Percentiles rank a stretch among this genome's conserved stretches.
Conservation (phyloP, 169 alveolate genomes). For the Theileria annulata region DNA sequence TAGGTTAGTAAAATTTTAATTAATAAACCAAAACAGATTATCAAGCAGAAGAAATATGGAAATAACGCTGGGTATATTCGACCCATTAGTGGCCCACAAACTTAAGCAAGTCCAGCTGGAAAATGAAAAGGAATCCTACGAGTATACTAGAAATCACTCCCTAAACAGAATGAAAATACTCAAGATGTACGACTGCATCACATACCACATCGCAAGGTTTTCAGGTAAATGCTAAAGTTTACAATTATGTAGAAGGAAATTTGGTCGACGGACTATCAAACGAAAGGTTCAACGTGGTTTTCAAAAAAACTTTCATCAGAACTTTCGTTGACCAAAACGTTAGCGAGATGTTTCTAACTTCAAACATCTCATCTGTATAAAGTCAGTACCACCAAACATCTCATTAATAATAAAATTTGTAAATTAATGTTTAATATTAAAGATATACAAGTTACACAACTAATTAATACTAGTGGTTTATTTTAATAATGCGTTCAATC, state of each 20-base stretch:
- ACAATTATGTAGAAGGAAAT: conserved; percentile 27
- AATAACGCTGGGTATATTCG: conserved; percentile 68
- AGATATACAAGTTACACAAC: neutral
- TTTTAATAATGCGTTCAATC: neutral
- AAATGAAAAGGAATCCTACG: conserved; percentile 44
- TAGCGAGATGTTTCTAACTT: conserved; percentile 40
- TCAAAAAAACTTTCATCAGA: conserved; percentile 61
- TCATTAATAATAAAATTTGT: neutral
- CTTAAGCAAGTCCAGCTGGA: conserved; percentile 40
- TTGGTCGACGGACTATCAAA: conserved; percentile 59
- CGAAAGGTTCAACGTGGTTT: conserved; percentile 46
- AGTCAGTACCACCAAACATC: neutral
- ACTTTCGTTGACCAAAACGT: conserved; percentile 66
- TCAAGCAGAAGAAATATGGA: conserved; percentile 76
- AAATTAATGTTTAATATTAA: neutral
- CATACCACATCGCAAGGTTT: conserved; percentile 33
- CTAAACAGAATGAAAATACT: conserved; percentile 36
- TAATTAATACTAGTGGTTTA: neutral
- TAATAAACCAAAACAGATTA: conserved; percentile 17
- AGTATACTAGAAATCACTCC: conserved; percentile 40
- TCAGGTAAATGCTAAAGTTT: conserved; percentile 18
- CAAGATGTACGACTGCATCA: conserved; percentile 42
- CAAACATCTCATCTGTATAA: conserved; percentile 52
- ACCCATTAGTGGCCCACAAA: conserved; percentile 48
- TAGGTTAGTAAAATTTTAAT: conserved; percentile 30